Conservation (phyloP, 176 grass and related monocot genomes). For the Aegilops longissima region DNA sequence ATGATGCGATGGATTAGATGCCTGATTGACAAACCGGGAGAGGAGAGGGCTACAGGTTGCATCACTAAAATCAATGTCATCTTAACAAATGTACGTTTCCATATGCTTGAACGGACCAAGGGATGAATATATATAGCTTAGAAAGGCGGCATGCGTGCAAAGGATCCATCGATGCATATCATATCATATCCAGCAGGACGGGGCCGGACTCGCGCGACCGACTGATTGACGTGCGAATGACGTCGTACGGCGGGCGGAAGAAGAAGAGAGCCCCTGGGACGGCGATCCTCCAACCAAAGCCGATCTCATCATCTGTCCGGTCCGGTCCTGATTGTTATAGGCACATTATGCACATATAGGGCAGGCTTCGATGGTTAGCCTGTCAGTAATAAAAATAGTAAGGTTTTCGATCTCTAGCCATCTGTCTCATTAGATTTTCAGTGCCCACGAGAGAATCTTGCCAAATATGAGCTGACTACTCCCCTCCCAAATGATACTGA, state of each 20-base stretch:
- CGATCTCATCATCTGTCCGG: too few species aligned
- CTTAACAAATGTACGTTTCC: neutral
- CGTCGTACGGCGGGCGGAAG: neutral
- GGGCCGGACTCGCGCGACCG: too few species aligned
- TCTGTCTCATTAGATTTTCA: too few species aligned
- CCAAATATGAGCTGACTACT: too few species aligned
- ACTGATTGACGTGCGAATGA: too few species aligned
- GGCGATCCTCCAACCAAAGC: neutral
- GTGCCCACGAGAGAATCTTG: too few species aligned
- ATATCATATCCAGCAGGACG: neutral
- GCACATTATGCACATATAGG: too few species aligned
- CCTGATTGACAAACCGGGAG: neutral
- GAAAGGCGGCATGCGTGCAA: neutral
- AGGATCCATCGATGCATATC: neutral
- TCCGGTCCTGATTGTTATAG: too few species aligned
- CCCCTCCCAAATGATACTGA: too few species aligned
- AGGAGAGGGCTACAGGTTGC: neutral
- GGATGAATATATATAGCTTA: neutral
- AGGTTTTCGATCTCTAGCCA: too few species aligned
- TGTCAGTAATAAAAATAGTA: too few species aligned
- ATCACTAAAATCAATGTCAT: neutral
- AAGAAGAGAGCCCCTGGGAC: neutral
- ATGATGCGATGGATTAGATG: neutral
- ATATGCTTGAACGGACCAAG: neutral
- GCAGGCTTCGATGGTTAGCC: too few species aligned